Percentiles rank a stretch among this genome's conserved stretches.
These are phyloP conservation scores for Ascochyta rabiei DNA, from an alignment of 2,329 filamentous ascomycete species.

Conservation along the genomic window DNA sequence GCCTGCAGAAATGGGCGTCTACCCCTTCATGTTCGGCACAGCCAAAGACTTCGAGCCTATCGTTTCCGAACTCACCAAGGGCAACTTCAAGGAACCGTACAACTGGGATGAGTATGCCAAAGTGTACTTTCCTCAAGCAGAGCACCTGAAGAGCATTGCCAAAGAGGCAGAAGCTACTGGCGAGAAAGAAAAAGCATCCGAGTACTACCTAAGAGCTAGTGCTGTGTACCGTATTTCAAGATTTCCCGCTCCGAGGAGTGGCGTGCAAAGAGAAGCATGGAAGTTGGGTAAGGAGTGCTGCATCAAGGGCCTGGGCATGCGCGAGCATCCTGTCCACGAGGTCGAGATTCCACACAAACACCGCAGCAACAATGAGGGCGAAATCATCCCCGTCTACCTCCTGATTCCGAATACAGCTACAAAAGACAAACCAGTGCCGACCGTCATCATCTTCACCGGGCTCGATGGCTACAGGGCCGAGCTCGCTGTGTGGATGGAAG, in stretches of 20 bases:
- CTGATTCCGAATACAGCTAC: conserved; percentile 60
- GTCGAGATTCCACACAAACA: conserved; percentile 65
- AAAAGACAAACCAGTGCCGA: conserved; percentile 53
- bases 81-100: conserved; percentile 69
- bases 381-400: conserved; percentile 68
- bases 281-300: conserved; percentile 68
- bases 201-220: conserved; percentile 61
- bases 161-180: conserved; percentile 57
- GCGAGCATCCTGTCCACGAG: conserved; percentile 64
- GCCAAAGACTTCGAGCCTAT: conserved; percentile 73
- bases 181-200: conserved; percentile 61
- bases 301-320: conserved; percentile 57
- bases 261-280: conserved; percentile 67
- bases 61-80: conserved; percentile 66
- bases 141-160: conserved; percentile 61
- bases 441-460: conserved; percentile 63
- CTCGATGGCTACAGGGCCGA: conserved; percentile 66
- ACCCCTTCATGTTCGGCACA: conserved; percentile 75
- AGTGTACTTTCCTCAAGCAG: conserved; percentile 65
- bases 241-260: conserved; percentile 64
- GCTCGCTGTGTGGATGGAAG: conserved; percentile 58
- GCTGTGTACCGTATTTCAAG: conserved; percentile 75
- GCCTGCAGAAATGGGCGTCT: conserved; percentile 67
- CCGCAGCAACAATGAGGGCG: conserved; percentile 58
- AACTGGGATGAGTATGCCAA: conserved; percentile 68